Conservation (phyloP, 1,139 yeast genomes). For the Pichia cactophila region DNA sequence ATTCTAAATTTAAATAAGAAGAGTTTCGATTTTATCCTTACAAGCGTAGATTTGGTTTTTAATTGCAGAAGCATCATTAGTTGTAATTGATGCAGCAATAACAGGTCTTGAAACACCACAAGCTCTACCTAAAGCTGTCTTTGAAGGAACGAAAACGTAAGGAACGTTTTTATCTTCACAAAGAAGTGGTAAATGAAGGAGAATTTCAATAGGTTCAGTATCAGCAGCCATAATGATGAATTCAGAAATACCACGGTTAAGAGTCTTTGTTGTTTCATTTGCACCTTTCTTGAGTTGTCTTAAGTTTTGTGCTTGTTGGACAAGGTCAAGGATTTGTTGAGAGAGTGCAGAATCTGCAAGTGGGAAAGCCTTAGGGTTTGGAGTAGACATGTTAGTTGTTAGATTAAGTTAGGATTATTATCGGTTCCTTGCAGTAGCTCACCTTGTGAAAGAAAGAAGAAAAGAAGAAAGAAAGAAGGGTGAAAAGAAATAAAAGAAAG, state of each 20-base stretch:
- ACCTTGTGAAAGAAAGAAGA: constrained; percentile 23
- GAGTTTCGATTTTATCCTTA: constrained; percentile 98
- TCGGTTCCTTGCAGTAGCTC: constrained; percentile 62
- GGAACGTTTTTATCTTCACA: constrained; percentile 99
- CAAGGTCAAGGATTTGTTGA: constrained; percentile 95
- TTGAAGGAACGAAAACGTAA: constrained; percentile 96
- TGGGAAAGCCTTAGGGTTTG: constrained; percentile 97
- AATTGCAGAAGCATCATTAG: constrained; percentile 97
- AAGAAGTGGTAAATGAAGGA: constrained; percentile 92
- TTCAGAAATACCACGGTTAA: constrained; percentile 99
- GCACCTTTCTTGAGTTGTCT: constrained; percentile 99
- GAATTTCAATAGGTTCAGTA: constrained; percentile 97
- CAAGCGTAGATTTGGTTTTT: constrained; percentile 94
- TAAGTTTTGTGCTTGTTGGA: constrained; percentile 95
- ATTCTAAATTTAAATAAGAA: constrained; percentile 59
- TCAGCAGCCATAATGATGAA: constrained; percentile 99
- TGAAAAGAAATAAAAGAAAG: neutral
- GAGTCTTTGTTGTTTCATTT: constrained; percentile 98
- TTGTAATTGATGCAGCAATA: constrained; percentile 95
- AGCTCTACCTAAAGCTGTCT: constrained; percentile 98
- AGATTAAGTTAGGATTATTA: neutral
- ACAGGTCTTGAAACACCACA: constrained; percentile 99
- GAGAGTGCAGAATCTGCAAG: constrained; percentile 92
- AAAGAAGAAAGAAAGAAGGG: neutral
- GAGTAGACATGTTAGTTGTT: constrained; percentile 47